Evolutionary conservation across 2,329 filamentous ascomycete genomes (phyloP).

Genomic region (Malbranchea cinnamomea): DNA sequence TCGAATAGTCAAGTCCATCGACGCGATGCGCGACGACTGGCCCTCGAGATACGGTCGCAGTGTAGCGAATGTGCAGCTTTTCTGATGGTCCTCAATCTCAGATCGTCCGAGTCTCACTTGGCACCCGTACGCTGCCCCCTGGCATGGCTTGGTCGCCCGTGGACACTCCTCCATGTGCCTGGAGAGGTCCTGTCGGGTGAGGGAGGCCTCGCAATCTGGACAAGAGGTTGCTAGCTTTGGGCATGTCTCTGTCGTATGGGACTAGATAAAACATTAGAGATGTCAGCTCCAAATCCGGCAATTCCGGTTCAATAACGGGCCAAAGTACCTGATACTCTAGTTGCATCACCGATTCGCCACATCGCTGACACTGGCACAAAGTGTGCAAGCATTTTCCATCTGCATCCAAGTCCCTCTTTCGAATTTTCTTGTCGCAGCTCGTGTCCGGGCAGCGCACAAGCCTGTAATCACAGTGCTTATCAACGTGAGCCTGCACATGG

Average conservation of each 20-base stretch:
- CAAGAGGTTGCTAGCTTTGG: constrained; percentile 22
- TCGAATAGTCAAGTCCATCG: constrained; percentile 29
- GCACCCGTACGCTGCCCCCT: constrained; percentile 30
- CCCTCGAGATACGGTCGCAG: constrained; percentile 30
- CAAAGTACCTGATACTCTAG: constrained; percentile 35
- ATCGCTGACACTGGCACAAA: constrained; percentile 37
- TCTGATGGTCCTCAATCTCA: constrained; percentile 29
- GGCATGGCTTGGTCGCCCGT: constrained; percentile 22
- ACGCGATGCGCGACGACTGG: constrained; percentile 28
- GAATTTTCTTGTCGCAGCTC: constrained; percentile 37
- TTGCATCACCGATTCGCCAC: constrained; percentile 38
- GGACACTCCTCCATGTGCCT: constrained; percentile 24
- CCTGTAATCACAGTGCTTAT: constrained; percentile 44
- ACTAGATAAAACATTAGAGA: constrained; percentile 12
- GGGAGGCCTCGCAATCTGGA: constrained; percentile 21
- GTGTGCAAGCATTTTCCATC: constrained; percentile 38
- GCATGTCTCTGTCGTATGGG: constrained; percentile 24
- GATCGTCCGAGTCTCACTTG: constrained; percentile 21
- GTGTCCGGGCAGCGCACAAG: constrained; percentile 37
- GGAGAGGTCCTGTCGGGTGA: constrained; percentile 19
- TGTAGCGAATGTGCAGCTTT: constrained; percentile 36
- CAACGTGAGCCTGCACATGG: constrained; percentile 43
- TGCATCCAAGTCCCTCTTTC: constrained; percentile 39
- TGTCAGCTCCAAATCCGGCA: not conserved
- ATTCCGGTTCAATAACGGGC: not conserved